Percentiles rank a stretch among this genome's conserved stretches.
Evolutionary conservation across 1,139 yeast genomes (phyloP).

Genomic region (Yamadazyma mexicana): DNA sequence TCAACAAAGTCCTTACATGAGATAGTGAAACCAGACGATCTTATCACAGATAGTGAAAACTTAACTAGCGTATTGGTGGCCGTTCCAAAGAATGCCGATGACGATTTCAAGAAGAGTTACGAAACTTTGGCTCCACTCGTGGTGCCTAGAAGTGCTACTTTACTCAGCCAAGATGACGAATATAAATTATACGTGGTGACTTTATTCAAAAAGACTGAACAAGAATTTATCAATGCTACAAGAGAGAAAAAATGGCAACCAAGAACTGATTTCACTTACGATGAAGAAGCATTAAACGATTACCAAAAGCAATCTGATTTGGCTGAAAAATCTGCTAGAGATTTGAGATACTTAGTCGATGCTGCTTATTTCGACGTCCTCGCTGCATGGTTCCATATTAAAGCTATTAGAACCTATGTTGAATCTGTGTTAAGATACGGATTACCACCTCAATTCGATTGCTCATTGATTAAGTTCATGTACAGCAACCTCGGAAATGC

Average conservation of each 20-base stretch:
- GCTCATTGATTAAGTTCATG: slow-evolving; percentile 52
- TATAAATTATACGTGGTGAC: slow-evolving; percentile 75
- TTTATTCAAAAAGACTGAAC: slow-evolving; percentile 75
- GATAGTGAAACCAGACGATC: slow-evolving; percentile 80
- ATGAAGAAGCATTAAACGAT: slow-evolving; percentile 71
- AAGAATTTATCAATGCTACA: slow-evolving; percentile 66
- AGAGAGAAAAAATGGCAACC: slow-evolving; percentile 92
- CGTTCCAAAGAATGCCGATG: slow-evolving; percentile 67
- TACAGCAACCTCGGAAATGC: slow-evolving; percentile 41
- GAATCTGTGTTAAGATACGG: slow-evolving; percentile 89
- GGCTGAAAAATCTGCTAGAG: slow-evolving; percentile 73
- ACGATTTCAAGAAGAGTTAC: slow-evolving; percentile 65
- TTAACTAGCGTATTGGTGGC: slow-evolving; percentile 81
- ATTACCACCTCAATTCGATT: slow-evolving; percentile 87
- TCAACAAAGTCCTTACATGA: slow-evolving; percentile 89
- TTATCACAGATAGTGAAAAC: slow-evolving; percentile 83
- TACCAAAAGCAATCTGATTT: slow-evolving; percentile 76
- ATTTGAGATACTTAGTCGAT: slow-evolving; percentile 76
- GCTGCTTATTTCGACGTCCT: slow-evolving; percentile 87
- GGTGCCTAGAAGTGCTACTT: slow-evolving; percentile 84
- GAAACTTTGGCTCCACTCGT: slow-evolving; percentile 81
- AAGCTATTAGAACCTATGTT: slow-evolving; percentile 56
- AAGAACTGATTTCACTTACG: slow-evolving; percentile 81
- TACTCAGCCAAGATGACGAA: slow-evolving; percentile 72
- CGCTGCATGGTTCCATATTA: slow-evolving; percentile 86